Base-by-base conservation (phyloP, 768 basidiomycete species). In the Lentinus brumalis region DNA sequence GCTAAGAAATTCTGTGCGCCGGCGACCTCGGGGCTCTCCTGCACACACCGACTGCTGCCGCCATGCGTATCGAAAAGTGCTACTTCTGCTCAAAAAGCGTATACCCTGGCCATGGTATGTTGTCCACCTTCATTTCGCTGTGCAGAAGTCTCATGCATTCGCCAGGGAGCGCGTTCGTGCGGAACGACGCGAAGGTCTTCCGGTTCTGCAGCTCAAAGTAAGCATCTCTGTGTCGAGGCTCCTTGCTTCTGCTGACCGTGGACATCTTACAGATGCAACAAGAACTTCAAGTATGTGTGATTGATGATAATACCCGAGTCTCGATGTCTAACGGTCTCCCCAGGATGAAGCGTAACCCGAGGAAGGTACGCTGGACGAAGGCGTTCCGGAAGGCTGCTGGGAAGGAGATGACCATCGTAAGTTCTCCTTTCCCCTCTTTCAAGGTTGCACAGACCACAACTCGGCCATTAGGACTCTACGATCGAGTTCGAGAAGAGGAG, bases 321-420 rank as follows among this genome's bases (percentile, higher is more conserved):
- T 11, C 16, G 18, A 8, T 26, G 35, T 60, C 50, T 30, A 52
- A 35, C 53, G 15, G 29, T 56, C 55, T 56, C 46, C 29, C 5
- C 66, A 96, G 94, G 77, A 98, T 98, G 97, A 98, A 98, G 81
- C 91, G 97, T 41, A 99, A 98, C 78, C 97, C 97, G 47, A 88
- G 97, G 62, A 99, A 99, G 77, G 96, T 99, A 40, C 83, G 93
- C 68, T 99, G 97, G 97, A 99, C 97, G 47, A 99, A 99, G 76
- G 97, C 97, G 21, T 99, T 99, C 83, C 86, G 97, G 66, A 96
- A 94, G 76, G 95, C 97, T 18, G 92, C 96, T 53, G 97, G 97
- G 54, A 99, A 98, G 79, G 97, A 99, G 79, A 99, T 99, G 97
- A 96, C 92, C 5, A 91, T 99, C 70, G 96, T 96, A 71, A 11